Conservation (phyloP, 2,329 filamentous ascomycete species). For the Orbilia blumenaviensis region DNA sequence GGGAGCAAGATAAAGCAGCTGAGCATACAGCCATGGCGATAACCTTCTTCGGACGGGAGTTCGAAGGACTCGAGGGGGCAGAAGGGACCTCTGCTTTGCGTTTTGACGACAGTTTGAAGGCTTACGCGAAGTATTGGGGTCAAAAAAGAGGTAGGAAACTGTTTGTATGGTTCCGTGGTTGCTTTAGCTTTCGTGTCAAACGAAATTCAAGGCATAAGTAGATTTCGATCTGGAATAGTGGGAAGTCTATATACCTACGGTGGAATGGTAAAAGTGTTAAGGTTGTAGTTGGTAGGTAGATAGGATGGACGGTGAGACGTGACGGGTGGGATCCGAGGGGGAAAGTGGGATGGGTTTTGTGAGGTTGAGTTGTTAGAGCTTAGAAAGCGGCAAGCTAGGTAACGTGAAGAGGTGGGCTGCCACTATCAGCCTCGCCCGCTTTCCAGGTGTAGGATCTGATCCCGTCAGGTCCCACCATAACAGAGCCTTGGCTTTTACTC, state of each 20-base stretch:
- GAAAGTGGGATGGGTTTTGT: constrained; percentile 42
- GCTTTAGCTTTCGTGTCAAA: constrained; percentile 1
- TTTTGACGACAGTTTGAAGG: constrained; percentile 52
- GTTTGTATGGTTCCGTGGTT: constrained; percentile 5
- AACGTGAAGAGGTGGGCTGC: constrained; percentile 37
- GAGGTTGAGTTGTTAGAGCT: constrained; percentile 35
- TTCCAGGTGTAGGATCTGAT: constrained; percentile 24
- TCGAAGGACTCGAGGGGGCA: constrained; percentile 51
- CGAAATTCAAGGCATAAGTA: neutral
- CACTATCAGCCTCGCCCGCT: constrained; percentile 11
- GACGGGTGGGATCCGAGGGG: neutral
- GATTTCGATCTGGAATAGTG: neutral
- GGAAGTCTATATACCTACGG: constrained; percentile 12
- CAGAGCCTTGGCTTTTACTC: neutral
- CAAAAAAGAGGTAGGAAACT: neutral
- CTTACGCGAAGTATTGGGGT: neutral
- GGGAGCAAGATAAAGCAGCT: neutral
- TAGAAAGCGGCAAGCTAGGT: constrained; percentile 38
- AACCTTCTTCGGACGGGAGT: constrained; percentile 50
- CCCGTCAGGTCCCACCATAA: constrained; percentile 15
- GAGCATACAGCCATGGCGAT: constrained; percentile 49
- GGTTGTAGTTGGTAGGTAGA: neutral
- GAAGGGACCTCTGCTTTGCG: constrained; percentile 51
- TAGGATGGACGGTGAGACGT: constrained; percentile 1
- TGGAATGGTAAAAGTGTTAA: constrained; percentile 1